Evolutionary conservation across 106 monocot species (phyloP), one percentile per base, ranked within the genome.

Genomic region (Gastrodia elata): DNA sequence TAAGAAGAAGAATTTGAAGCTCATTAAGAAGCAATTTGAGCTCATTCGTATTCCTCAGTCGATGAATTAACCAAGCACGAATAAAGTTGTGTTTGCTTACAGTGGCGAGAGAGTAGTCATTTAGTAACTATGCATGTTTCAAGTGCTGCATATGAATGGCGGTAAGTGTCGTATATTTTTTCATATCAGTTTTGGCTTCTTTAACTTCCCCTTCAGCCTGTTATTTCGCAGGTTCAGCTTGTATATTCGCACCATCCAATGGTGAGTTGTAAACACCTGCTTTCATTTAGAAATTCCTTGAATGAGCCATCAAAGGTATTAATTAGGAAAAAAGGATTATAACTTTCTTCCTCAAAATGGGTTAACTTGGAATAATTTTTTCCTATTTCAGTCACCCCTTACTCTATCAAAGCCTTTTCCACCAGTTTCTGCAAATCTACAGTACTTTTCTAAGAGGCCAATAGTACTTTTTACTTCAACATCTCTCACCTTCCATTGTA

Each of bases 211-310:
- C 15, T 86, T 79, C 24, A 87, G 88, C 76, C 93, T 84, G 61
- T 97, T 97, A 84, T 81, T 90, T 18, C 74, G 88, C 8, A 93
- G 68, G 68, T 97, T 97, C 80, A 97, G 43, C 77, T 93, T 93
- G 68, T 90, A 97, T 27, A 97, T 93, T 0, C 97, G 87, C 14
- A 97, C 93, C 97, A 97, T 97, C 97, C 97, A 97, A 68, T 97
- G 97, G 75, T 97, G 97, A 35, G 93, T 97, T 38, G 97, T 97
- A 44, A 97, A 97, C 33, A 93, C 97, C 97, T 97, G 78, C 39
- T 79, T 75, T 65, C 70, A 65, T 46, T 13, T 18, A 44, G 10
- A 9, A 44, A 44, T 9, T 13, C 10, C 2, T 9, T 7, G 44
- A 14, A 16, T 44, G 2, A 44, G n/a, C n/a, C n/a, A n/a, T n/a